phyloP scores from a whole-genome alignment of 495 filamentous ascomycete genomes.

The Friedmanniomyces endolithicus region DNA sequence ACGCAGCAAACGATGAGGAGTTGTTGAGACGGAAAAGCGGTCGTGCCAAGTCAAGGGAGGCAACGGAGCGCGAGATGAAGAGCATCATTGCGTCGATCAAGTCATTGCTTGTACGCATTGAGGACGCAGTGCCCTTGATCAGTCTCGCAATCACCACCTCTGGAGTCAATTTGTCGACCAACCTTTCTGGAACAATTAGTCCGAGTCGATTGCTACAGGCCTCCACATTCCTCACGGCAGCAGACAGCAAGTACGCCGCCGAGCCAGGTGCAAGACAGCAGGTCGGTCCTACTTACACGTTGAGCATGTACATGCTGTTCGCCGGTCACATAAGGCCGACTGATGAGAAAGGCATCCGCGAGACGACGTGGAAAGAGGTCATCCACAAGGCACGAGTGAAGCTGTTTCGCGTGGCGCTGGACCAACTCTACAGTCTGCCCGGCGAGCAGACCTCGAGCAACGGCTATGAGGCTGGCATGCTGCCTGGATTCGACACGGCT shows the following conservation, averaged over 20 bases:
- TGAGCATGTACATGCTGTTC: constrained; percentile 97
- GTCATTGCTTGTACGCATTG: constrained; percentile 62
- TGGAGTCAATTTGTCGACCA: constrained; percentile 70
- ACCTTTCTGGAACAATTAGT: constrained; percentile 69
- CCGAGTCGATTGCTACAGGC: constrained; percentile 87
- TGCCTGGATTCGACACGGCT: constrained; percentile 39
- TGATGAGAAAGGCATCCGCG: constrained; percentile 50
- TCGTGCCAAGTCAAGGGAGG: constrained; percentile 37
- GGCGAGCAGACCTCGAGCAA: neutral
- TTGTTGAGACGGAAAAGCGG: constrained; percentile 37
- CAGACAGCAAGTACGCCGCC: constrained; percentile 67
- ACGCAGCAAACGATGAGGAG: constrained; percentile 57
- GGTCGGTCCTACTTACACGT: constrained; percentile 73
- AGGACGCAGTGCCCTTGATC: constrained; percentile 86
- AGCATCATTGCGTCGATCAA: constrained; percentile 64
- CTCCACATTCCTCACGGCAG: constrained; percentile 79
- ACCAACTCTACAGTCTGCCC: constrained; percentile 32
- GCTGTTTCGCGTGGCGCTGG: constrained; percentile 45
- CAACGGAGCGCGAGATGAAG: constrained; percentile 50
- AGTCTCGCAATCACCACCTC: constrained; percentile 94
- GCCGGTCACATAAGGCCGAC: constrained; percentile 58
- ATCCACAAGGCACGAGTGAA: constrained; percentile 88
- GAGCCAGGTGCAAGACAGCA: constrained; percentile 34
- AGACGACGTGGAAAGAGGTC: constrained; percentile 93
- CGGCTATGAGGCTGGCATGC: constrained; percentile 7